Evolutionary conservation across 2,329 filamentous ascomycete genomes (phyloP), one percentile per base, ranked within the genome.

Genomic region (Talaromyces sp.): DNA sequence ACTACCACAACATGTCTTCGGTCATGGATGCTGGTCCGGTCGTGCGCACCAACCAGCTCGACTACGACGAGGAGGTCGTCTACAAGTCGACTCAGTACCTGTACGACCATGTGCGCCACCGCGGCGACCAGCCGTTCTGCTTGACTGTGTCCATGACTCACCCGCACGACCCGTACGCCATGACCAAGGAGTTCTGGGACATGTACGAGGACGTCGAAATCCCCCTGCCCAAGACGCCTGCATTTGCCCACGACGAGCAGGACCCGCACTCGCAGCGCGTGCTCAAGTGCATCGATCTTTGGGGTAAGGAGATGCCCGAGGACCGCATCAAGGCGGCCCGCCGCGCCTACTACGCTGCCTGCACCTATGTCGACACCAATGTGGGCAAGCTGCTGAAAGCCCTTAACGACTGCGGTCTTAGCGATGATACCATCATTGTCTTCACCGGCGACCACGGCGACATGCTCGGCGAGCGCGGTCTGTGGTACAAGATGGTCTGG

Each of bases 401-500:
- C 0, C 80, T 97, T 19, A 89, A 92, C 73, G 84, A 91, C 62
- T 93, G 91, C 70, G 85, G 87, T 7, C 81, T 97, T 51, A 88
- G 88, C 62, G 86, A 96, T 35, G 86, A 96, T 76, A 97, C 93
- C 13, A 92, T 96, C 68, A 82, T 97, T 68, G 87, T 97, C 66
- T 97, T 97, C 78, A 93, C 89, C 61, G 92, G 93, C 51, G 93
- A 97, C 73, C 93, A 97, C 71, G 93, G 93, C 59, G 93, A 97
- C 75, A 97, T 97, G 93, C 84, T 97, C 8, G 93, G 93, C 62
- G 93, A 97, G 80, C 87, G 91, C 58, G 89, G 90, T 6, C 80
- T 97, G 53, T 97, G 93, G 93, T 85, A 96, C 81, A 97, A 97
- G 83, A 97, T 97, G 93, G 91, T 86, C 71, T 97, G 95, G 84